Base-by-base conservation (phyloP, 805 yeast genomes). In the Komagataella phaffii region DNA sequence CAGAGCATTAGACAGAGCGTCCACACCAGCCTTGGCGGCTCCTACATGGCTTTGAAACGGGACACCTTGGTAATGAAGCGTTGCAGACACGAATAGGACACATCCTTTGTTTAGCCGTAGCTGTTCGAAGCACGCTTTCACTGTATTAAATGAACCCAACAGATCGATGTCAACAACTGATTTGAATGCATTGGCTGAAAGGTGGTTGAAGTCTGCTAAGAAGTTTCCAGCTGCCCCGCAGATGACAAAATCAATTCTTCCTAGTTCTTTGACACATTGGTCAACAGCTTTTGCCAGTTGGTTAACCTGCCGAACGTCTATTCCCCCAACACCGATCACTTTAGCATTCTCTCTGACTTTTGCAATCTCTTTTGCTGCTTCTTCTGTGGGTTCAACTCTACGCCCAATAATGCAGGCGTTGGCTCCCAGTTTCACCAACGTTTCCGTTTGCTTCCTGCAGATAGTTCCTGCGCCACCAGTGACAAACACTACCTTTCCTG, bases 381-480 rank as follows among this genome's bases (percentile, higher is more conserved):
- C 58, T 51, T 71, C 74, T 0, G 96, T 86, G 58, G 83, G 85
- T 47, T 72, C 77, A 30, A 62, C 69, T 59, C 83, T 83, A 61
- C 97, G 77, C 2, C 98, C 96, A 24, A 91, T 65, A 47, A 91
- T 84, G 4, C 86, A 86, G 14, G 95, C 96, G 60, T 87, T 73
- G 51, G 96, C 93, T 4, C 98, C 98, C 8, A 91, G 69, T 17
- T 79, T 67, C 2, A 88, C 84, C 67, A 91, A 56, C 0, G 96
- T 96, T 63, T 87, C 95, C 0, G 85, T 79, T 65, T 90, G 97
- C 5, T 85, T 91, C 49, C 93, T 72, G 65, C 97, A 90, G 52
- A 91, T 90, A n/a, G 96, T 81, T 10, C 97, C 97, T 2, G 97
- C 93, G 12, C 97, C 97, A 5, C 98, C 98, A 1, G 98, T 91